These are phyloP conservation scores for Suhomyces maxii DNA, from an alignment of 1,139 yeast genomes.

Conservation along the genomic window DNA sequence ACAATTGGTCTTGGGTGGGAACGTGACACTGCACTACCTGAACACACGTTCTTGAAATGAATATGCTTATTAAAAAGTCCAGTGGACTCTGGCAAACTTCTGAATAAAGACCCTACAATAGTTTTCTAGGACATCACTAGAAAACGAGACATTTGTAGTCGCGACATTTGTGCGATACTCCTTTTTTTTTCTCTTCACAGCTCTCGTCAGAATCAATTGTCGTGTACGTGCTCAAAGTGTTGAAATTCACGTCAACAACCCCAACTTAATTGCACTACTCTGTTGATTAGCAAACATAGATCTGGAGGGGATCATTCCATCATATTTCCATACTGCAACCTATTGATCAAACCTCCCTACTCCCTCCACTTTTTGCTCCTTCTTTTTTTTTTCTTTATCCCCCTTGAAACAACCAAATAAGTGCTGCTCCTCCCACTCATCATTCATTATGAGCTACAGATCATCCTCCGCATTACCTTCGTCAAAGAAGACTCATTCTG, in stretches of 20 bases:
- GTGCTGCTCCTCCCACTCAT: no score
- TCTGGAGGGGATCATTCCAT: no score
- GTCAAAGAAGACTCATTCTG: slow-evolving; percentile 46
- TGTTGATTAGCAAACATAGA: no score
- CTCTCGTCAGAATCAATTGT: not conserved
- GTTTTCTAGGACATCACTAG: not conserved
- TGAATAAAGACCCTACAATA: not conserved
- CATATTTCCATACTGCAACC: no score
- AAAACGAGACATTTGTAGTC: not conserved
- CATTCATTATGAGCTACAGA: slow-evolving; percentile 17
- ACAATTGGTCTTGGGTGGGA: not conserved
- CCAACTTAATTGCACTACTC: not conserved
- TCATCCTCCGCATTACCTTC: slow-evolving; percentile 35
- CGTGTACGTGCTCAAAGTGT: not conserved
- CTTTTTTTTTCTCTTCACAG: no score
- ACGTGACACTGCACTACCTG: not conserved
- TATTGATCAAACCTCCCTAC: no score
- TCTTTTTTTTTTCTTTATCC: no score
- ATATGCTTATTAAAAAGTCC: not conserved
- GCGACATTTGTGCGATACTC: not conserved
- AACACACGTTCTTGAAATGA: not conserved
- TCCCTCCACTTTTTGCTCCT: no score
- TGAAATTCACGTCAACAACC: not conserved
- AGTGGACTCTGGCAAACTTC: not conserved
- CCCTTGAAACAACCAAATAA: no score